Percentiles rank a stretch among this genome's conserved stretches.
Evolutionary conservation across 306 rosid species (phyloP).

Genomic region (Ormosia semicastrata): DNA sequence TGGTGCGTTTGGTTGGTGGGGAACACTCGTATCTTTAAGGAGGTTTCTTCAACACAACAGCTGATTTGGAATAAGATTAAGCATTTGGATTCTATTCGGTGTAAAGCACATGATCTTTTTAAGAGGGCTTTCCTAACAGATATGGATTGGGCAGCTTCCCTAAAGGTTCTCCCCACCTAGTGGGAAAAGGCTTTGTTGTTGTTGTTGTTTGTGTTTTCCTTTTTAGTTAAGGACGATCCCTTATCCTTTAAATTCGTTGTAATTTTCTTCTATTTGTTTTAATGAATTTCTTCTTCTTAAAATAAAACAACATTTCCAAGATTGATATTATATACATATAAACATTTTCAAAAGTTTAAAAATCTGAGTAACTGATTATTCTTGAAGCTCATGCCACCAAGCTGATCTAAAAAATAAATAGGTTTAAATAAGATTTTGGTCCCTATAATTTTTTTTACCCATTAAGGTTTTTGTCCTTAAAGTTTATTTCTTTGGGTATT

Average conservation of each 20-base stretch:
- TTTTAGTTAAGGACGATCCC: neutral
- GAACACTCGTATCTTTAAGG: neutral
- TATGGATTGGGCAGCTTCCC: neutral
- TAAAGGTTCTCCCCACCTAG: too few species aligned
- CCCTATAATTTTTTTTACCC: too few species aligned
- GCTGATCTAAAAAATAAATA: neutral
- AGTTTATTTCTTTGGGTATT: too few species aligned
- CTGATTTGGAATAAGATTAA: neutral
- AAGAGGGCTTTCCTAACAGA: neutral
- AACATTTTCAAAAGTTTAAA: neutral
- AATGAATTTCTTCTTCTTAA: neutral
- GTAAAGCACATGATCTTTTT: neutral
- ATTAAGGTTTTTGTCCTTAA: too few species aligned
- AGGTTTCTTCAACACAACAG: neutral
- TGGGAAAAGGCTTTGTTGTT: too few species aligned
- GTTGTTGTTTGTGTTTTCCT: neutral
- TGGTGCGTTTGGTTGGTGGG: neutral
- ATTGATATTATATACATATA: neutral
- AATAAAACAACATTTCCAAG: neutral
- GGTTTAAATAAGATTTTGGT: too few species aligned
- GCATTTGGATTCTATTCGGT: neutral
- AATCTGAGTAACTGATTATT: neutral
- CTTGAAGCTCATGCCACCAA: neutral
- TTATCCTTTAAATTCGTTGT: neutral
- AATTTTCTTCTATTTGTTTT: neutral